Base-by-base conservation (phyloP, 2,329 filamentous ascomycete genomes). In the Phaeosphaeria sp. region DNA sequence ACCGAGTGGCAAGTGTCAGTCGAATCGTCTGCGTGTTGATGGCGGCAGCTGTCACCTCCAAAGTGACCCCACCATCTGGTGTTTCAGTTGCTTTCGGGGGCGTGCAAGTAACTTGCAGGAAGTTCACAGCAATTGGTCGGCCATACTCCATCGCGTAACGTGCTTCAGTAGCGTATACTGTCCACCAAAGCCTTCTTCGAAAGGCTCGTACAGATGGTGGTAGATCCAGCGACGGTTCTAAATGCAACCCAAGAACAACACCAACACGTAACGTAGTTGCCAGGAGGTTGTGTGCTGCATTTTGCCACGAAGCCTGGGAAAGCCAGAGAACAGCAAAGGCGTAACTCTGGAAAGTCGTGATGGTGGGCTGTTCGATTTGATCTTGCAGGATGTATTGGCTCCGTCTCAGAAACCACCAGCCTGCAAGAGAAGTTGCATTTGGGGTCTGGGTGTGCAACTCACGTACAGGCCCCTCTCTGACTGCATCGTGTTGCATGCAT, bases 141-240 rank as follows among this genome's bases (percentile, higher is more conserved):
- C 82, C 82, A 1, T 83, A 74, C 56, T 83, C 81, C 72, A 81
- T 79, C 56, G 75, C 76, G 2, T 71, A 77, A 62, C 83, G 83
- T 56, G 72, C 78, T 24, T 85, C 83, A 11, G 83, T 51, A 1
- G 73, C 64, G 61, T 78, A 83, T 0, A 85, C 57, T 1, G 55
- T 59, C 82, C 81, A 84, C 83, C 82, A 85, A 1, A 84, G 55
- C 0, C 83, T 74, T 56, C 77, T 81, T 6, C 79, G 77, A 44
- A 82, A 69, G 55, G 82, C 79, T 15, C 76, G 63, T 49, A 81
- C 69, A 0, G 57, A 49, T 3, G 53, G 59, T 0, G 78, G 68
- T 49, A 81, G 57, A 48, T 68, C 59, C 8, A 59, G 54, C 0
- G 77, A 70, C 1, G 83, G 82, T 27, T 84, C 81, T 0, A 79